Base-by-base conservation (phyloP, 129 eudicot species). In the Silybum marianum region DNA sequence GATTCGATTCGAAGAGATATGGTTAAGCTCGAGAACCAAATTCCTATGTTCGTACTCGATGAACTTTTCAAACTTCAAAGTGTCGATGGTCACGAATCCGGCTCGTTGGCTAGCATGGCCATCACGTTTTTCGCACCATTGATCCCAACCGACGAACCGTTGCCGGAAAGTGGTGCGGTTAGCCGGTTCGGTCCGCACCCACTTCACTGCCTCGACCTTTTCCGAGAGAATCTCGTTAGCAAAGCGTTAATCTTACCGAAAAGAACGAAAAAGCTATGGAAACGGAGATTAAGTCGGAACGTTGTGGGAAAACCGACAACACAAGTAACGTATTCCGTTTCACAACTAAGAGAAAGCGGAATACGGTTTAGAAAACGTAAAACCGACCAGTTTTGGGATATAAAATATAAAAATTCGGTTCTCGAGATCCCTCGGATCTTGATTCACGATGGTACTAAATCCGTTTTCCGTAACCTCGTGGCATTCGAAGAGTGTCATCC, bases 11-110 rank as follows among this genome's bases (percentile, higher is more conserved):
- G 86, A 28, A 83, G 97, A 6, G 95, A 91, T 74, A 88, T 91
- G 95, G 78, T 91, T 73, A 91, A 88, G 91, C 90, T 93, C 1
- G 97, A 93, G 84, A 93, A 92, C 70, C 97, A 92, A 22, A 84
- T 90, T 11, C 95, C 92, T 4, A 44, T 90, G 36, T 90, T 81
- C 72, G 71, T 90, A 7, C 88, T 90, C 4, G 90, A 90, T 69
- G 78, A 63, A 30, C 66, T 90, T 18, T 82, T 72, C 11, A 82
- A 78, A 44, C 69, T 87, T 26, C 91, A 91, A 24, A n/a, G 28
- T 2, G 86, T 87, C 9, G 73, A 82, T 12, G 82, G 85, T 34
- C 82, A 75, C 24, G 78, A 81, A 51, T 62, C 72, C 39, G 84
- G 88, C 63, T 16, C 72, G 0, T 80, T 86, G 4, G 88, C 84